Conservation (phyloP, 1,139 yeast species). For the Blastobotrys ciferrii region DNA sequence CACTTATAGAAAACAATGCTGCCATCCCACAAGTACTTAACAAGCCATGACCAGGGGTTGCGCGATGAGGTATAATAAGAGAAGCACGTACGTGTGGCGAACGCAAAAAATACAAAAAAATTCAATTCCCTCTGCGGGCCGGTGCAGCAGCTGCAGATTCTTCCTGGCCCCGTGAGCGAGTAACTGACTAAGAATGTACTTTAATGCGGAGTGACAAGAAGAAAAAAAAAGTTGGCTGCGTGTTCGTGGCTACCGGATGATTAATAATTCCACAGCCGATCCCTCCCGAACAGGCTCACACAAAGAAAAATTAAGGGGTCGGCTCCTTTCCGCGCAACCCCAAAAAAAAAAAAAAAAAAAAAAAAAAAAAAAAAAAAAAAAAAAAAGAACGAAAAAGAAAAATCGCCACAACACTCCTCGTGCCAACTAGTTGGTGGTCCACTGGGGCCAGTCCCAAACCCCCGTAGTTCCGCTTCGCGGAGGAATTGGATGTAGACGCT, state of each 20-base stretch:
- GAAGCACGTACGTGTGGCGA: not conserved
- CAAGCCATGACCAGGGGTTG: not conserved
- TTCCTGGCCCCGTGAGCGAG: no score
- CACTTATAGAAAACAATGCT: not conserved
- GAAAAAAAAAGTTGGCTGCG: not conserved
- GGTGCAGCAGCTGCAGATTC: not conserved
- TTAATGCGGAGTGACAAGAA: not conserved
- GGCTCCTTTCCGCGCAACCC: no score
- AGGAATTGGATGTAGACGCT: no score
- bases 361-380: constrained; percentile 32
- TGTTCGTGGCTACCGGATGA: not conserved
- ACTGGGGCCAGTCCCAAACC: no score
- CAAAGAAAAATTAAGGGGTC: not conserved
- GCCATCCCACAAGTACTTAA: not conserved
- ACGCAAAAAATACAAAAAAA: not conserved
- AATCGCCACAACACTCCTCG: no score
- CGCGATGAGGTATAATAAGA: not conserved
- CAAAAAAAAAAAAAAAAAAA: no score
- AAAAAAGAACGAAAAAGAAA: constrained; percentile 29
- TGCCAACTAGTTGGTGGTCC: no score
- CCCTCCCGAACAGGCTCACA: not conserved
- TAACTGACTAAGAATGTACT: no score
- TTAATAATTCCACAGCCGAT: not conserved
- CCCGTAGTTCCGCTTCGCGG: no score
- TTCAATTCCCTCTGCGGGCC: not conserved